These are phyloP conservation scores for Petasospora fabianii DNA, from an alignment of 1,139 yeast genomes.

Conservation along the genomic window DNA sequence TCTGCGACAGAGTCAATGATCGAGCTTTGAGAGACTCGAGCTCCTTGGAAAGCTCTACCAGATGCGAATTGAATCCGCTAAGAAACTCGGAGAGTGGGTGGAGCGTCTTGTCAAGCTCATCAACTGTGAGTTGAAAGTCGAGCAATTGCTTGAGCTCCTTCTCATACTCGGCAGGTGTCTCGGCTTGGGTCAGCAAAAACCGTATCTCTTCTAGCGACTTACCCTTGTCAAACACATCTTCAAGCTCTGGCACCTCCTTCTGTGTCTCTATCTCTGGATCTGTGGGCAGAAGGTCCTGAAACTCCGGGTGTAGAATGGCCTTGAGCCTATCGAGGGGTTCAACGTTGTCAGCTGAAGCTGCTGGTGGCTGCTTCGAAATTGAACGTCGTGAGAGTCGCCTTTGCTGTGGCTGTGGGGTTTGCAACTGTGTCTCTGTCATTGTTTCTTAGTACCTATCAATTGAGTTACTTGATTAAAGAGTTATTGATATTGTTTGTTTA, in stretches of 20 bases:
- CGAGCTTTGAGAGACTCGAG: slow-evolving; percentile 54
- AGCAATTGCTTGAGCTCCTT: slow-evolving; percentile 10
- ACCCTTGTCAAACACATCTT: slow-evolving; percentile 4
- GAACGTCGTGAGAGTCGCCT: slow-evolving; percentile 15
- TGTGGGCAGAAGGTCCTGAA: neutral
- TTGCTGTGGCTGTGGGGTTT: neutral
- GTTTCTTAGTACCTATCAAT: neutral
- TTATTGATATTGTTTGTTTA: neutral
- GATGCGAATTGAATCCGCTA: slow-evolving; percentile 50
- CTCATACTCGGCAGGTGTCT: slow-evolving; percentile 3
- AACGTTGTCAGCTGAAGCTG: slow-evolving; percentile 4
- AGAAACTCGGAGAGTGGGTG: slow-evolving; percentile 23
- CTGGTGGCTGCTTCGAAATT: slow-evolving; percentile 17
- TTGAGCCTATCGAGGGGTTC: slow-evolving; percentile 12
- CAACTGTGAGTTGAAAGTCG: slow-evolving; percentile 16
- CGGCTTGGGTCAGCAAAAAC: slow-evolving; percentile 15
- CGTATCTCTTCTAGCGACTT: slow-evolving; percentile 26
- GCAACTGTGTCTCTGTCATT: slow-evolving; percentile 1
- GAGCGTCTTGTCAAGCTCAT: slow-evolving; percentile 16
- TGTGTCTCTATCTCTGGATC: neutral
- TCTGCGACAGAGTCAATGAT: slow-evolving; percentile 54
- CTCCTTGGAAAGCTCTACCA: slow-evolving; percentile 56
- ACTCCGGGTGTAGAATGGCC: slow-evolving; percentile 11
- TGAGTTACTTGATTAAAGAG: neutral
- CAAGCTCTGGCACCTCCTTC: slow-evolving; percentile 1